Conservation (phyloP, 108 stramenopile species). For the Fistulifera solaris region DNA sequence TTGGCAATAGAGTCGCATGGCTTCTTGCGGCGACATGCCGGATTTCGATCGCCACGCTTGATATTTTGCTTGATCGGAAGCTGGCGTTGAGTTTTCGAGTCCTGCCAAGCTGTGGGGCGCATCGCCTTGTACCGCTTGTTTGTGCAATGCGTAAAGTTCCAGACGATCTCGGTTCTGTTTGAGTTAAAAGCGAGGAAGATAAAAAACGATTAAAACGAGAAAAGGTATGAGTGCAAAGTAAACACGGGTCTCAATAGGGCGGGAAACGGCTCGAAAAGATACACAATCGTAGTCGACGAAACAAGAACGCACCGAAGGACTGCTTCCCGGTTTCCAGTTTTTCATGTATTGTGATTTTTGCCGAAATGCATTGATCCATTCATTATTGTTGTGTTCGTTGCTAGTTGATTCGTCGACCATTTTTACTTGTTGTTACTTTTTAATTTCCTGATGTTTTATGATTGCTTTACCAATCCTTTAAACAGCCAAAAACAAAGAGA, state of each 20-base stretch:
- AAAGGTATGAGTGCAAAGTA: slow-evolving; percentile 1
- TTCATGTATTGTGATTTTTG: slow-evolving; percentile 65
- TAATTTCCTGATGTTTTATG: no score
- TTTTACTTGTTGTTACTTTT: background rate
- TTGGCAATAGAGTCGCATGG: slow-evolving; percentile 67
- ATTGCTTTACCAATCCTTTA: no score
- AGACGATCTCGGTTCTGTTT: slow-evolving; percentile 69
- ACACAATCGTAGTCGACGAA: slow-evolving; percentile 1
- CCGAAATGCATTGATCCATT: slow-evolving; percentile 39
- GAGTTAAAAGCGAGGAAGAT: slow-evolving; percentile 2
- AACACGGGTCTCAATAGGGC: background rate
- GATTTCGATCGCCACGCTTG: slow-evolving; percentile 64
- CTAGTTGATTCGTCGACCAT: background rate
- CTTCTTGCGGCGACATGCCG: slow-evolving; percentile 44
- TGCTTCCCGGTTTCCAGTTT: slow-evolving; percentile 67
- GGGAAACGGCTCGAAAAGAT: background rate
- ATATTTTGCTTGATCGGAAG: slow-evolving; percentile 73
- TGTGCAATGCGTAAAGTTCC: slow-evolving; percentile 88
- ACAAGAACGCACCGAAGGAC: slow-evolving; percentile 53
- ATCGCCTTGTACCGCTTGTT: slow-evolving; percentile 72
- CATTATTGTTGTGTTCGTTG: slow-evolving; percentile 5
- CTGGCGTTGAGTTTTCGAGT: slow-evolving; percentile 10
- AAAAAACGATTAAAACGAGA: slow-evolving; percentile 1
- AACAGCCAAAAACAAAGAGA: no score
- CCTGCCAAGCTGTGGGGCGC: slow-evolving; percentile 38